Conservation (phyloP, 2,329 filamentous ascomycete genomes). For the Verticillium dahliae region DNA sequence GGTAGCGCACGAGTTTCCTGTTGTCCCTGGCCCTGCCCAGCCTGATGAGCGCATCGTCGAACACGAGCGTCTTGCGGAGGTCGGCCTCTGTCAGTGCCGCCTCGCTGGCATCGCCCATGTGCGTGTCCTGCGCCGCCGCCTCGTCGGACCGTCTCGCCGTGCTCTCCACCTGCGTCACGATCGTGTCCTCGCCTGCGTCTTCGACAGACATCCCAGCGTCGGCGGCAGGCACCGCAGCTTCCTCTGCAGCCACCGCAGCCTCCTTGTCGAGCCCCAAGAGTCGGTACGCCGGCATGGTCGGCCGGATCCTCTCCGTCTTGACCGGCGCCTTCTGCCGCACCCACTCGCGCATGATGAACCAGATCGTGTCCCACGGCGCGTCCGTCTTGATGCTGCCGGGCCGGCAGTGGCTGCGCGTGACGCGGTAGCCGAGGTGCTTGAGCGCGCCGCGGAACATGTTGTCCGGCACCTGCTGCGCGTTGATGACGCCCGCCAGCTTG, state of each 20-base stretch:
- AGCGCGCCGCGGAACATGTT: conserved; percentile 77
- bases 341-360: conserved; percentile 94
- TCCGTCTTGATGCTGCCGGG: conserved; percentile 89
- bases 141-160: conserved; percentile 16
- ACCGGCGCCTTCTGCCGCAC: conserved; percentile 72
- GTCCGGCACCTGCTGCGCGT: conserved; percentile 73
- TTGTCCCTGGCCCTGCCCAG: conserved; percentile 64
- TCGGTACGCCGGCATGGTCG: conserved; percentile 63
- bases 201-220: not conserved
- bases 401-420: conserved; percentile 82
- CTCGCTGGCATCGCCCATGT: conserved; percentile 12
- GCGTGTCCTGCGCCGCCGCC: conserved; percentile 14
- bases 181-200: conserved; percentile 12
- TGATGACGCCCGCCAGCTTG: conserved; percentile 67
- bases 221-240: conserved; percentile 1
- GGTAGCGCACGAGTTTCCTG: conserved; percentile 76
- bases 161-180: conserved; percentile 10
- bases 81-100: conserved; percentile 21
- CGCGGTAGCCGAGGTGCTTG: conserved; percentile 70
- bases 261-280: conserved; percentile 48
- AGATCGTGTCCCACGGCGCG: conserved; percentile 82
- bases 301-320: conserved; percentile 63
- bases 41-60: conserved; percentile 71
- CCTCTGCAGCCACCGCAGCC: conserved; percentile 19
- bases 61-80: conserved; percentile 55